Evolutionary conservation across 768 basidiomycete genomes (phyloP).

Genomic region (Cyclocybe cylindracea): DNA sequence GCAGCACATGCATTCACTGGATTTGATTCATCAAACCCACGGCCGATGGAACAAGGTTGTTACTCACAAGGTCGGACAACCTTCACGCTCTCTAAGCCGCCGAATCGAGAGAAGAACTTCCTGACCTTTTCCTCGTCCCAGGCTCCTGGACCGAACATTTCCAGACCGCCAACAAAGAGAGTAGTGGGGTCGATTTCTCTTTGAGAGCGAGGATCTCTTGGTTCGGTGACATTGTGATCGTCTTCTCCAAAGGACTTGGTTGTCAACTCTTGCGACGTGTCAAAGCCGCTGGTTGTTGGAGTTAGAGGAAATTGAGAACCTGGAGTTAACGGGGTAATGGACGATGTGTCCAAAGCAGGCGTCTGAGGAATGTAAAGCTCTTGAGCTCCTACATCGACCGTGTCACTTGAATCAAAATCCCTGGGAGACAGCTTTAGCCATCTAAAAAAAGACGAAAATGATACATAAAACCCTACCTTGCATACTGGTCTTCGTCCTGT

Average conservation of each 20-base stretch:
- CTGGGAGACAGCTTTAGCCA: background rate
- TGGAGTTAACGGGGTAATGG: constrained; percentile 51
- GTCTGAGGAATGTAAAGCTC: constrained; percentile 44
- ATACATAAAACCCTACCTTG: background rate
- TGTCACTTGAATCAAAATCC: background rate
- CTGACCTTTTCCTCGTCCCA: constrained; percentile 72
- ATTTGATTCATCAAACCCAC: background rate
- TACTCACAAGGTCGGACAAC: constrained; percentile 64
- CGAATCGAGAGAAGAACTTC: constrained; percentile 62
- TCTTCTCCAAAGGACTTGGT: constrained; percentile 22
- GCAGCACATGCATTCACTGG: constrained; percentile 65
- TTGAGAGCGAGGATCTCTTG: constrained; percentile 23
- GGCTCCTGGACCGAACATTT: constrained; percentile 57
- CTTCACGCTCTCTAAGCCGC: constrained; percentile 63
- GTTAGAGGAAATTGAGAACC: constrained; percentile 50
- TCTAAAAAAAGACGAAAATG: background rate
- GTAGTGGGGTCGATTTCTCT: constrained; percentile 63
- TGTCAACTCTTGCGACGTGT: constrained; percentile 16
- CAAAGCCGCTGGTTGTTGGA: constrained; percentile 41
- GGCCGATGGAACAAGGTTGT: background rate
- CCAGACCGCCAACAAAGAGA: constrained; percentile 77
- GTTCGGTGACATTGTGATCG: constrained; percentile 21
- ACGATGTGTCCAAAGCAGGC: constrained; percentile 47
- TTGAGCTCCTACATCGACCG: constrained; percentile 22
- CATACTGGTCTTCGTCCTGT: too few species aligned